Conservation (phyloP, 768 basidiomycete genomes). For the Mycena venus region DNA sequence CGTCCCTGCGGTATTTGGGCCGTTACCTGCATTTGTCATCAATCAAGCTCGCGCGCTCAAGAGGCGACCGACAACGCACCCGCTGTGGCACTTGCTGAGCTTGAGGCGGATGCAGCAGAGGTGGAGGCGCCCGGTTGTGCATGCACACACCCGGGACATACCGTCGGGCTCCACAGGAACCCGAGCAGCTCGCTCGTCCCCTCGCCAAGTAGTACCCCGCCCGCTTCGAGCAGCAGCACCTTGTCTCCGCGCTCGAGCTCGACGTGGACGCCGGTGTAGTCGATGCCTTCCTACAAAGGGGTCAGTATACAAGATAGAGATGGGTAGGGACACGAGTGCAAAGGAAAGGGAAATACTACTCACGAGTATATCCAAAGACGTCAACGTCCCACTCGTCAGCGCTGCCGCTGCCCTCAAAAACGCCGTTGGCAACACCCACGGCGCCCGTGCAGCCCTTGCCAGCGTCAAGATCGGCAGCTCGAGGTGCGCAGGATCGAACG, state of each 20-base stretch:
- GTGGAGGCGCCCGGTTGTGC: not conserved
- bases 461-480: constrained; percentile 37
- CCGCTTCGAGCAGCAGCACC: constrained; percentile 29
- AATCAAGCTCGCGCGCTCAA: too few species aligned
- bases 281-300: constrained; percentile 23
- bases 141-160: constrained; percentile 23
- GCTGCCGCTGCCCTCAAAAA: constrained; percentile 23
- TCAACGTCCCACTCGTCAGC: not conserved
- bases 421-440: constrained; percentile 31
- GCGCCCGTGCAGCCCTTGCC: constrained; percentile 15
- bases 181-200: constrained; percentile 27
- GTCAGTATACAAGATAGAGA: too few species aligned
- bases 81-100: too few species aligned
- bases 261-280: constrained; percentile 33
- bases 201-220: constrained; percentile 23
- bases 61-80: too few species aligned
- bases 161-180: constrained; percentile 30
- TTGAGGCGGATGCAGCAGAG: not conserved
- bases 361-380: not conserved
- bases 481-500: constrained; percentile 26
- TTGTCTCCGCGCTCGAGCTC: constrained; percentile 30
- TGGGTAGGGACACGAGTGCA: not conserved
- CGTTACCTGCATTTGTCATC: too few species aligned
- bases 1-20: too few species aligned
- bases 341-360: not conserved